Evolutionary conservation across 768 basidiomycete species (phyloP), one percentile per base, ranked within the genome.

Genomic region (Podaxis pistillaris): DNA sequence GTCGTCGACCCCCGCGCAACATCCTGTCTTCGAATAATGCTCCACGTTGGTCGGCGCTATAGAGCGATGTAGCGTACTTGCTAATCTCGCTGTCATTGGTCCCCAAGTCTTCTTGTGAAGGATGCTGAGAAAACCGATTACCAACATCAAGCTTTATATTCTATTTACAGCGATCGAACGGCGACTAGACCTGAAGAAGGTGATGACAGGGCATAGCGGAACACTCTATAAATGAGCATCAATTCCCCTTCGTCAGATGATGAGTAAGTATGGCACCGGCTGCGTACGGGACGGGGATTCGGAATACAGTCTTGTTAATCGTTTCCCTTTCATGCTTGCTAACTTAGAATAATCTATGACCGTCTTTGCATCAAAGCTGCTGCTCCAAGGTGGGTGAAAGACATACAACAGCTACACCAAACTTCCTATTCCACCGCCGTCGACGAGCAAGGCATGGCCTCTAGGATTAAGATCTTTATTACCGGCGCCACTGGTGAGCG

Each of bases 401-500:
- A 13, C 24, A 1, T 13, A 4, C 19, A 56, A 40, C 37, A 11
- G 9, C n/a, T 17, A 38, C n/a, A 38, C 44, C 19, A 4, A 56
- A 26, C 9, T 15, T n/a, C 56, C 9, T 19, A 22, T 36, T 5
- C 33, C 9, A 9, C 38, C 26, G 6, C 15, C 11, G 3, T n/a
- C 30, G 6, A 22, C 24, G 24, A n/a, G 12, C 22, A 54, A 56
- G 63, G 44, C 47, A 72, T 69, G 70, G 58, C 71, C 33, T 62
- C 68, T 36, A 76, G 73, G 65, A 64, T 58, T 46, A 71, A 75
- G 36, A 75, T 83, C 38, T 75, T 83, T 61, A 61, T 83, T 54
- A 76, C 76, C 49, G 80, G 80, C 38, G 79, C 75, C n/a, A 82
- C 81, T 13, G 81, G 82, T 78, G 62, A 44, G 71, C n/a, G 11